Evolutionary conservation across 768 basidiomycete genomes (phyloP).

Genomic region (Mycena indigotica): DNA sequence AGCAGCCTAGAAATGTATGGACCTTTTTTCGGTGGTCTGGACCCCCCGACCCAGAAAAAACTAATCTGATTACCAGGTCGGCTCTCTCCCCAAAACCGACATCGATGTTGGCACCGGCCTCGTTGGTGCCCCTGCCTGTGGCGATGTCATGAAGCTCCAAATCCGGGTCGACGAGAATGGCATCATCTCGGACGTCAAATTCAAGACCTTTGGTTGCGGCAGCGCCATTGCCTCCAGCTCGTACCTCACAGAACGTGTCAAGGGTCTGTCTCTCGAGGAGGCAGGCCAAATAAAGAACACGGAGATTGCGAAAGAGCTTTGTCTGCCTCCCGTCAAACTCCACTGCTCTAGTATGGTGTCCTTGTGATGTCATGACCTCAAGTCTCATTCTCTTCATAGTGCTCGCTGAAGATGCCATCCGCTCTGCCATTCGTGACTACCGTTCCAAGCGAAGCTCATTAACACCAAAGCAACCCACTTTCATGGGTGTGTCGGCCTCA

Average conservation of each 20-base stretch:
- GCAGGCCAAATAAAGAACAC: conserved; percentile 98
- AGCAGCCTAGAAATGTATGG: conserved; percentile 93
- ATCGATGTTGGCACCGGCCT: conserved; percentile 94
- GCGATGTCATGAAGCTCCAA: conserved; percentile 99
- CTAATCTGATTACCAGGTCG: conserved; percentile 87
- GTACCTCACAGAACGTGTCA: conserved; percentile 98
- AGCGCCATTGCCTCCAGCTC: conserved; percentile 97
- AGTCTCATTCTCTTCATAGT: conserved; percentile 50
- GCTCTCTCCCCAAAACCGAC: conserved; percentile 92
- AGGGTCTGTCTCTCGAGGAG: conserved; percentile 89
- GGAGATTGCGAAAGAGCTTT: conserved; percentile 96
- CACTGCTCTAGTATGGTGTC: conserved; percentile 87
- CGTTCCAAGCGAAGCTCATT: conserved; percentile 72
- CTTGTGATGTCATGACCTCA: conserved; percentile 4
- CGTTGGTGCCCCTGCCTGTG: conserved; percentile 95
- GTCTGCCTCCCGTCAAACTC: conserved; percentile 93
- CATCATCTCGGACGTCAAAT: conserved; percentile 97
- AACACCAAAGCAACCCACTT: conserved; percentile 59
- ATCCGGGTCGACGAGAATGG: conserved; percentile 95
- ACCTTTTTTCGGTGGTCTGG: conserved; percentile 37
- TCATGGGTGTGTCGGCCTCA: conserved; percentile 51
- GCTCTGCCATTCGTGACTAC: conserved; percentile 96
- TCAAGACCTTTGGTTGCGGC: conserved; percentile 99
- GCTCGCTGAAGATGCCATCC: conserved; percentile 98
- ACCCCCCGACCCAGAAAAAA: no score